These are phyloP conservation scores for Leishmania arabica DNA, from an alignment of 208 protist species.

Conservation along the genomic window DNA sequence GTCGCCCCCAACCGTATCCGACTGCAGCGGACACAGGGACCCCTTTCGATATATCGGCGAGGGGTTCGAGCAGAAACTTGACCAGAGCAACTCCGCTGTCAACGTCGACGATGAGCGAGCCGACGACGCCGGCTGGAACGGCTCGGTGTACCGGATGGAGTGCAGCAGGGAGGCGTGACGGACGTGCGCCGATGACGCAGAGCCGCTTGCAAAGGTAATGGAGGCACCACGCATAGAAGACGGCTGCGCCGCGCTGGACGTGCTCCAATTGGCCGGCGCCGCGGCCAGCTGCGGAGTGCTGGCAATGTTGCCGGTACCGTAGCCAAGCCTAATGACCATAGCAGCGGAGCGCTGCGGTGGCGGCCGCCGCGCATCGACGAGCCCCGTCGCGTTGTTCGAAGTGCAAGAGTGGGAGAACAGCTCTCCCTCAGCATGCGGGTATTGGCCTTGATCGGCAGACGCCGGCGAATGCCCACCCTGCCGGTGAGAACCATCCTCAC, in stretches of 20 bases:
- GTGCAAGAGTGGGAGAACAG: conserved; percentile 3
- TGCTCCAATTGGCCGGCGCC: conserved; percentile 13
- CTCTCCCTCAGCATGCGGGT: conserved; percentile 6
- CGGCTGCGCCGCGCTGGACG: conserved; percentile 14
- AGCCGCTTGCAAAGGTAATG: conserved; percentile 30
- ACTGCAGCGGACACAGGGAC: conserved; percentile 1
- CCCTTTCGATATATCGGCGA: conserved; percentile 3
- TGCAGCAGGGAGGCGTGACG: conserved; percentile 19
- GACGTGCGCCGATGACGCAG: conserved; percentile 1
- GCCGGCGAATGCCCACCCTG: conserved; percentile 31
- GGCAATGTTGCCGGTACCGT: not conserved
- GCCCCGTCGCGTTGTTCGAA: not conserved
- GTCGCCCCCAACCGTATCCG: not conserved
- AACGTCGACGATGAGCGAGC: conserved; percentile 11
- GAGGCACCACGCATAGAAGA: conserved; percentile 30
- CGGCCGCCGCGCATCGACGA: not conserved
- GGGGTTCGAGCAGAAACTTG: not conserved
- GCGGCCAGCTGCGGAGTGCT: conserved; percentile 6
- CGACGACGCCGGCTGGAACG: conserved; percentile 16
- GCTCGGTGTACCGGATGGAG: conserved; percentile 8
- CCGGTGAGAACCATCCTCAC: conserved; percentile 20
- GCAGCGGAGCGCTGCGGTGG: conserved; percentile 14
- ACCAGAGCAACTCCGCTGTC: conserved; percentile 1
- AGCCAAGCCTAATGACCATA: not conserved
- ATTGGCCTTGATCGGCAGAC: conserved; percentile 24